phyloP scores from a whole-genome alignment of 495 filamentous ascomycete genomes.

The Aspergillus asperescens region DNA sequence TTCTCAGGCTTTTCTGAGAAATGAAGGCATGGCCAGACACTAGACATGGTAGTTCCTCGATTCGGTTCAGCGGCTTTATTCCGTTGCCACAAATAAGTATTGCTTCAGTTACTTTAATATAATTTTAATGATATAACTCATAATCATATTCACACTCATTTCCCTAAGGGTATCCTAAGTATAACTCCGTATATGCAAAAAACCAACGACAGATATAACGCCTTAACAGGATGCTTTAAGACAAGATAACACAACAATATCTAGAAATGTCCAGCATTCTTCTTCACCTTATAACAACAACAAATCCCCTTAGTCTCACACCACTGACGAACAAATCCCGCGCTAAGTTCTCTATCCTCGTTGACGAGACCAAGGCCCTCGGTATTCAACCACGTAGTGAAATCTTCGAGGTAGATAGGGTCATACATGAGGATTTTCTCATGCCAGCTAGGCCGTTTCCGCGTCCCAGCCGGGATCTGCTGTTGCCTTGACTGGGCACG shows the following conservation, averaged over 20 bases:
- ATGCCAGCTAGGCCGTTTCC: constrained; percentile 59
- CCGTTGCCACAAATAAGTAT: no score
- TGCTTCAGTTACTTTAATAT: neutral
- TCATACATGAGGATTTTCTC: constrained; percentile 95
- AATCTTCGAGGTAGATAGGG: constrained; percentile 82
- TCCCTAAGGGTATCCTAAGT: neutral
- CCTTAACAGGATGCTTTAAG: neutral
- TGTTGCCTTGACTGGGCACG: constrained; percentile 45
- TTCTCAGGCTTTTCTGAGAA: no score
- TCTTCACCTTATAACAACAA: constrained; percentile 40
- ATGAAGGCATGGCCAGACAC: no score
- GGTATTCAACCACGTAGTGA: constrained; percentile 76
- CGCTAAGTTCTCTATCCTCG: constrained; percentile 60
- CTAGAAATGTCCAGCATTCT: constrained; percentile 9
- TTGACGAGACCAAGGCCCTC: constrained; percentile 57
- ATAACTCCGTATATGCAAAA: constrained; percentile 5
- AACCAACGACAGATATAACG: neutral
- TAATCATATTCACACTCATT: neutral
- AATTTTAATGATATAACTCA: neutral
- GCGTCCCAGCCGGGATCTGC: neutral
- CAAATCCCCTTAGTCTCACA: constrained; percentile 79
- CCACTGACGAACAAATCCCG: constrained; percentile 67
- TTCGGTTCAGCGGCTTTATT: neutral
- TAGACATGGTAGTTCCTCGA: no score
- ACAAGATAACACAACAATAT: neutral